phyloP scores from a whole-genome alignment of 768 basidiomycete species.

The Kwoniella dendrophila region DNA sequence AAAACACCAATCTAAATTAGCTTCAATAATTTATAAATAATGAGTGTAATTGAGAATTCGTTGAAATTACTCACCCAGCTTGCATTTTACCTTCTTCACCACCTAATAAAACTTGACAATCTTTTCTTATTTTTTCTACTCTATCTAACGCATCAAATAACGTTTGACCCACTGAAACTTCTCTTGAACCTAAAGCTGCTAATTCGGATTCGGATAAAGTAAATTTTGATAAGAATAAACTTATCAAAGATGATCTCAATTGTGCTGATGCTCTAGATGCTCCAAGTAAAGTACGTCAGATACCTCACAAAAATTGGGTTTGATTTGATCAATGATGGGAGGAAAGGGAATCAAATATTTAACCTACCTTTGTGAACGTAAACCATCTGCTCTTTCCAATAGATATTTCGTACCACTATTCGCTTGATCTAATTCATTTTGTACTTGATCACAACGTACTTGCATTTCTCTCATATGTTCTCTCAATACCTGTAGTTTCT shows the following conservation, averaged over 20 bases:
- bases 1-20: too few species aligned
- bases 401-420: constrained; percentile 75
- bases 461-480: constrained; percentile 79
- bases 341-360: not conserved
- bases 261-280: constrained; percentile 53
- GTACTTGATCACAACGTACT: constrained; percentile 76
- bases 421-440: constrained; percentile 72
- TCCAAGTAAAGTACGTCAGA: too few species aligned
- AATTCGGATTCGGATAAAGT: constrained; percentile 75
- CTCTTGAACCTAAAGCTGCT: constrained; percentile 73
- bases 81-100: constrained; percentile 60
- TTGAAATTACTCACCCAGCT: constrained; percentile 57
- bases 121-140: constrained; percentile 75
- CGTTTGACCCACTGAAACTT: constrained; percentile 69
- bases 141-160: constrained; percentile 89
- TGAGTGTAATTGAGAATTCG: too few species aligned
- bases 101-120: constrained; percentile 83
- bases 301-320: too few species aligned
- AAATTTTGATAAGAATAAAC: constrained; percentile 79
- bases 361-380: constrained; percentile 54
- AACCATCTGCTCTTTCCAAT: constrained; percentile 70
- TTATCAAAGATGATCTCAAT: constrained; percentile 71
- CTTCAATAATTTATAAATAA: too few species aligned
- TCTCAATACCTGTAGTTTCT: constrained; percentile 85
- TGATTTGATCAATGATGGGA: too few species aligned